Conservation (phyloP, 176 grass and related monocot genomes). For the Carex littledalei region DNA sequence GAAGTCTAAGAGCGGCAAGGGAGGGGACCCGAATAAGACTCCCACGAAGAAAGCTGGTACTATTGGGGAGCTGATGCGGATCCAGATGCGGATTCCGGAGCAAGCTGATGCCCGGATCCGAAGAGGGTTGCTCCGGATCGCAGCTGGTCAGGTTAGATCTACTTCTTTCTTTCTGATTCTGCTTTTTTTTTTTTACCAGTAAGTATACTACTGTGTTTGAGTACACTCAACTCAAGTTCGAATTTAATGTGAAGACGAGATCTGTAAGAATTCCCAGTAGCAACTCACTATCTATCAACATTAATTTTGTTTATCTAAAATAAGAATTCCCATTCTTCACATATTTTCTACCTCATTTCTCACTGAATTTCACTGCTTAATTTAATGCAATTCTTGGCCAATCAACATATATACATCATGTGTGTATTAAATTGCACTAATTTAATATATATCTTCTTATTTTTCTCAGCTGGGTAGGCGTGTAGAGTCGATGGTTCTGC, state of each 20-base stretch:
- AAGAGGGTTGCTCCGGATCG: constrained; percentile 79
- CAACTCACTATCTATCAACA: no score
- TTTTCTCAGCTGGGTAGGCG: constrained; percentile 72
- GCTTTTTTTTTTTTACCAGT: no score
- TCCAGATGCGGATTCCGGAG: constrained; percentile 88
- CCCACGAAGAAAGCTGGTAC: constrained; percentile 44
- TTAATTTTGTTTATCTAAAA: no score
- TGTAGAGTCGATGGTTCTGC: constrained; percentile 75
- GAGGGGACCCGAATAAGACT: constrained; percentile 13
- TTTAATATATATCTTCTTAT: background rate
- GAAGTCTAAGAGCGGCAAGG: constrained; percentile 65
- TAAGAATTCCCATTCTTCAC: no score
- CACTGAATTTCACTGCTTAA: no score
- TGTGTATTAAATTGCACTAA: constrained; percentile 14
- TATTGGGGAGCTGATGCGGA: constrained; percentile 66
- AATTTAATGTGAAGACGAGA: no score
- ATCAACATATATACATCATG: background rate
- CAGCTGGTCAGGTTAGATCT: constrained; percentile 65
- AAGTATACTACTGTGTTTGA: no score
- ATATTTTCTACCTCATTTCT: no score
- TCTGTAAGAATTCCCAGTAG: no score
- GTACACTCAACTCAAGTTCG: no score
- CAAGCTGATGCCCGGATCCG: constrained; percentile 83
- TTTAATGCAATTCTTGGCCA: no score
- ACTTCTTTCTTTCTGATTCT: background rate